These are phyloP conservation scores for Taxillus chinensis DNA, from an alignment of 164 flowering plant genomes.

Conservation along the genomic window DNA sequence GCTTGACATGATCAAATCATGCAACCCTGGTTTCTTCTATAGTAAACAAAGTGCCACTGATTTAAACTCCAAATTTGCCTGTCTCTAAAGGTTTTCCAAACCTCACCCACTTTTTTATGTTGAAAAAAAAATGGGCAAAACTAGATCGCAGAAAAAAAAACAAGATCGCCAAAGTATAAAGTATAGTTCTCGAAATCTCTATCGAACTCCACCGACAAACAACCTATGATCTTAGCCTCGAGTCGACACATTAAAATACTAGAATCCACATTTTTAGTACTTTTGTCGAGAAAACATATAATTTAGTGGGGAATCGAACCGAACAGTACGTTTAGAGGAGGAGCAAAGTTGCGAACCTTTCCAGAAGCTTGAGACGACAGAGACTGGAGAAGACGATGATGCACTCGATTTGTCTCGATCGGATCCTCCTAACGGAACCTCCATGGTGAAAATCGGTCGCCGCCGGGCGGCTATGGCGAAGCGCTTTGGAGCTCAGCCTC, in stretches of 20 bases:
- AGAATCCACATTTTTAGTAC: not conserved
- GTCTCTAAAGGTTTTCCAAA: too few relatives aligned
- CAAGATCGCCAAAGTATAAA: too few relatives aligned
- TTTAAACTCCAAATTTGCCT: too few relatives aligned
- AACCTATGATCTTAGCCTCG: not conserved
- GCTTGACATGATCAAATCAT: not conserved
- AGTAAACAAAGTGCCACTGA: too few relatives aligned
- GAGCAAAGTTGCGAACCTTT: slow-evolving; percentile 34
- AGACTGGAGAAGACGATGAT: slow-evolving; percentile 46
- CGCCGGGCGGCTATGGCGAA: not conserved
- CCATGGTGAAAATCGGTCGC: slow-evolving; percentile 29
- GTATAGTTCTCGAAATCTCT: too few relatives aligned
- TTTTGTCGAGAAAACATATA: not conserved
- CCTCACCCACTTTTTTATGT: too few relatives aligned
- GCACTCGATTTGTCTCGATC: slow-evolving; percentile 57
- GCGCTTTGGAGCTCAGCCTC: not conserved
- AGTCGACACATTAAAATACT: not conserved
- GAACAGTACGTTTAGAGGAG: not conserved
- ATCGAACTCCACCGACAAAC: not conserved
- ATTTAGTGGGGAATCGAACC: too few relatives aligned
- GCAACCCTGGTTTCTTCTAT: not conserved
- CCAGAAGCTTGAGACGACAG: slow-evolving; percentile 79
- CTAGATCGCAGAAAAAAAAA: too few relatives aligned
- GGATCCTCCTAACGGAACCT: slow-evolving; percentile 47
- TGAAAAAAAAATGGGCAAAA: too few relatives aligned